A percentile compares a stretch with the other conserved stretches of the same genome.
Evolutionary conservation across 2,329 filamentous ascomycete genomes (phyloP).

Genomic region (Fusarium lyarnte): DNA sequence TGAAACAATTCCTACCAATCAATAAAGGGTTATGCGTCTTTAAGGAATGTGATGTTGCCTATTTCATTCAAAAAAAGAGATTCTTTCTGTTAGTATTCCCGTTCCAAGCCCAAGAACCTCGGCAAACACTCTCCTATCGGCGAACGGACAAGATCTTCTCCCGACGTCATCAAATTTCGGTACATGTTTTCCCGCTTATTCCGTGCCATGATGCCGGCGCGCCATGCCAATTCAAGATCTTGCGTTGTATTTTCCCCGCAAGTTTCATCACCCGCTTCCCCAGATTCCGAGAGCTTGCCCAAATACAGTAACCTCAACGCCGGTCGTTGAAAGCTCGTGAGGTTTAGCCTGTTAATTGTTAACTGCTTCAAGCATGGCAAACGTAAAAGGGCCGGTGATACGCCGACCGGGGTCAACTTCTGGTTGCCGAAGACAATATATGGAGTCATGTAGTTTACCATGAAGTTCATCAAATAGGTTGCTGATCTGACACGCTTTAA

Average conservation of each 20-base stretch:
- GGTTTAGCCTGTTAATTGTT: not conserved
- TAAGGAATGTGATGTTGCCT: not conserved
- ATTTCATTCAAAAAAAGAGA: too few species aligned
- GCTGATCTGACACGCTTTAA: not conserved
- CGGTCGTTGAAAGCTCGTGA: not conserved
- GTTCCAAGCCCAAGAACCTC: not conserved
- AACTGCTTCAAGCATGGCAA: not conserved
- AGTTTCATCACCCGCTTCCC: not conserved
- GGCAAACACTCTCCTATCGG: not conserved
- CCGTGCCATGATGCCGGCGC: not conserved
- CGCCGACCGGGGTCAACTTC: not conserved
- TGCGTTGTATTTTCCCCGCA: conserved; percentile 6
- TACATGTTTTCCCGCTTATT: not conserved
- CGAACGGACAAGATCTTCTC: not conserved
- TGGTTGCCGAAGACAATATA: not conserved
- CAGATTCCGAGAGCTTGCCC: not conserved
- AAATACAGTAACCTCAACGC: not conserved
- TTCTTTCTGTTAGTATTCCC: too few species aligned
- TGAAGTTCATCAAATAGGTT: too few species aligned
- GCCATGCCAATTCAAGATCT: not conserved
- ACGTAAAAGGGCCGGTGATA: not conserved
- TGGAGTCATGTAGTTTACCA: not conserved
- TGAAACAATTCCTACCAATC: too few species aligned
- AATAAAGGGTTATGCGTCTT: not conserved
- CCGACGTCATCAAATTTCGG: not conserved